Evolutionary conservation across 1,284 basidiomycete species (phyloP).

Genomic region (Vanrija pseudolonga): DNA sequence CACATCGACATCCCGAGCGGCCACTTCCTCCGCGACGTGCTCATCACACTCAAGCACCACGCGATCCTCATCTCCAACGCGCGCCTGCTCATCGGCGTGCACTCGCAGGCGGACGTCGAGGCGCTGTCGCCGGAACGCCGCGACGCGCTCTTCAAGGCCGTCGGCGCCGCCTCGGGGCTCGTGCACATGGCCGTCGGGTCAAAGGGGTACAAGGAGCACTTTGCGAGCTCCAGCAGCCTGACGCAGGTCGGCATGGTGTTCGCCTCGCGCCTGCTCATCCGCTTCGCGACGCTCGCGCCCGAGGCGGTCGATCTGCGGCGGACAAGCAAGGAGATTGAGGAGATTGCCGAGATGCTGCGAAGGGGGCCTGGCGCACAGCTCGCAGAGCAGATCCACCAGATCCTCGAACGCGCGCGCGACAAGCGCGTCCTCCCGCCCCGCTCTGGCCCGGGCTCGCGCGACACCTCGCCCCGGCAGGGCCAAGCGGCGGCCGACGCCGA

Average conservation of each 20-base stretch:
- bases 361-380: conserved; percentile 8
- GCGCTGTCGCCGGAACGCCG: conserved; percentile 9
- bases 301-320: conserved; percentile 30
- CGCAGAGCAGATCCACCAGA: conserved; percentile 1
- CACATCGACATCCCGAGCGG: background rate
- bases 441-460: background rate
- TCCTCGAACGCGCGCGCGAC: conserved; percentile 1
- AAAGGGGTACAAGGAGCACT: conserved; percentile 4
- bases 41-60: conserved; percentile 6
- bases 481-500: background rate
- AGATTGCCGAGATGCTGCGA: conserved; percentile 26
- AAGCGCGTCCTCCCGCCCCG: conserved; percentile 1
- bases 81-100: conserved; percentile 24
- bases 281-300: conserved; percentile 34
- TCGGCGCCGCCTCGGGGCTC: background rate
- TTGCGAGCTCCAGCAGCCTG: background rate
- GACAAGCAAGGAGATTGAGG: conserved; percentile 36
- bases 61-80: conserved; percentile 23
- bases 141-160: background rate
- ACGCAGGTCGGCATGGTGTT: conserved; percentile 31
- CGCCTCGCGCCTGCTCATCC: conserved; percentile 35
- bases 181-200: conserved; percentile 1
- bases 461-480: background rate
- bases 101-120: conserved; percentile 20
- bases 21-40: conserved; percentile 6